Percentiles rank a stretch among this genome's conserved stretches.
Conservation (phyloP, 1,139 yeast genomes). For the Suhomyces bolitotheri region DNA sequence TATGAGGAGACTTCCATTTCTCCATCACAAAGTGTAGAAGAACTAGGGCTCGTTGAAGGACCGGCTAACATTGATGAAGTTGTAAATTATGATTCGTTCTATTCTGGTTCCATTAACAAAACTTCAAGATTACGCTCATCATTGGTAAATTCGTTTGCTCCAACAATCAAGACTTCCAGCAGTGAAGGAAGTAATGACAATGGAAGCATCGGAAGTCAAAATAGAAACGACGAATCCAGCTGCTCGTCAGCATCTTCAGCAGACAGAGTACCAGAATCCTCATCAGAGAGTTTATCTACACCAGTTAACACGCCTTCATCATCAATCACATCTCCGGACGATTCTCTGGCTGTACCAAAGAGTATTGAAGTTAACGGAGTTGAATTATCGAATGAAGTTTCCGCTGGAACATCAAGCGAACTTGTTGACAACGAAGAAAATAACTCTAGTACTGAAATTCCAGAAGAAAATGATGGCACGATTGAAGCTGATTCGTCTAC, state of each 20-base stretch:
- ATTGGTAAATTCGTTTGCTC: constrained; percentile 29
- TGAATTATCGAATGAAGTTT: neutral
- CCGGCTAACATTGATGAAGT: constrained; percentile 17
- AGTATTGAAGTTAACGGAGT: neutral
- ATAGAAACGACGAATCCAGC: constrained; percentile 2
- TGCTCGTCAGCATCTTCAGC: constrained; percentile 7
- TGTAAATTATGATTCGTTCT: constrained; percentile 10
- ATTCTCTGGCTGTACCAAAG: neutral
- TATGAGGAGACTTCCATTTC: constrained; percentile 24
- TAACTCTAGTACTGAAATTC: neutral
- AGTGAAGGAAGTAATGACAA: constrained; percentile 3
- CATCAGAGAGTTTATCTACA: constrained; percentile 2
- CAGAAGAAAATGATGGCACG: neutral
- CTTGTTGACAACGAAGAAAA: neutral
- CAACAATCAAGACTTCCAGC: constrained; percentile 5
- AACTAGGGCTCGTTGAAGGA: neutral
- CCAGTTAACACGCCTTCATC: constrained; percentile 8
- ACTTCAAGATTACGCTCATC: constrained; percentile 26
- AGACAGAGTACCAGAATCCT: constrained; percentile 2
- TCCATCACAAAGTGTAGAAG: constrained; percentile 1
- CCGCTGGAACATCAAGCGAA: neutral
- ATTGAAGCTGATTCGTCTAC: neutral
- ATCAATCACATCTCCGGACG: constrained; percentile 3
- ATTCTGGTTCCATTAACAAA: neutral
- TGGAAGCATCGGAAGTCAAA: constrained; percentile 4